These are phyloP conservation scores for Mycena maculata DNA, from an alignment of 768 basidiomycete genomes.

Conservation along the genomic window DNA sequence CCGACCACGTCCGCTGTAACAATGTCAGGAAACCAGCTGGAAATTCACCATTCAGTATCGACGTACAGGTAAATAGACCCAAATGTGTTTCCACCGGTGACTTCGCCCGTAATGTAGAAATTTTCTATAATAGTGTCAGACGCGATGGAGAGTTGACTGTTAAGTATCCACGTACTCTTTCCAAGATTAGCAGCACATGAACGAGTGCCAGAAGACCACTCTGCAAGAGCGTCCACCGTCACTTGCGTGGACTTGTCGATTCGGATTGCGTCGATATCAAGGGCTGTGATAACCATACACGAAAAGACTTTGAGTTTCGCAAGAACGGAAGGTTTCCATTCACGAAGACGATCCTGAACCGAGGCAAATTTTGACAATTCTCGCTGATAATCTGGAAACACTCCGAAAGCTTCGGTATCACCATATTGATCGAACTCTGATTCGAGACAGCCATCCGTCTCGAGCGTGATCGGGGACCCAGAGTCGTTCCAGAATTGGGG, in stretches of 20 bases:
- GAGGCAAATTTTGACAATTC: conserved; percentile 95
- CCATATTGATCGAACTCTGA: conserved; percentile 97
- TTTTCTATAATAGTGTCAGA: too few species aligned
- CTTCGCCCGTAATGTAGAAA: conserved; percentile 93
- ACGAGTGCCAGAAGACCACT: conserved; percentile 81
- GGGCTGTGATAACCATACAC: conserved; percentile 87
- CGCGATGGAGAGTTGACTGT: too few species aligned
- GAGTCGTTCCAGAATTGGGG: conserved; percentile 87
- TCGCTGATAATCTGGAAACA: conserved; percentile 94
- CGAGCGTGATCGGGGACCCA: conserved; percentile 69
- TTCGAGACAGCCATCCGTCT: conserved; percentile 74
- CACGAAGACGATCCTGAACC: conserved; percentile 94
- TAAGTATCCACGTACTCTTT: too few species aligned
- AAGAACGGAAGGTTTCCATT: conserved; percentile 88
- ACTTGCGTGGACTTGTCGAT: conserved; percentile 96
- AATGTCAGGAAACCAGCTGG: neutral
- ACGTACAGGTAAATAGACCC: conserved; percentile 87
- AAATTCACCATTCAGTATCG: conserved; percentile 28
- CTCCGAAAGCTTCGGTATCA: conserved; percentile 98
- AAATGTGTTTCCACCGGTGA: conserved; percentile 94
- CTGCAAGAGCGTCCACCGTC: conserved; percentile 81
- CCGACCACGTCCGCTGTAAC: conserved; percentile 85
- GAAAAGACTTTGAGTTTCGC: conserved; percentile 81
- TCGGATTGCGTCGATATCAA: conserved; percentile 94
- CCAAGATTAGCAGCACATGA: conserved; percentile 76